Base-by-base conservation (phyloP, 352 stramenopile species). In the Thraustotheca clavata region DNA sequence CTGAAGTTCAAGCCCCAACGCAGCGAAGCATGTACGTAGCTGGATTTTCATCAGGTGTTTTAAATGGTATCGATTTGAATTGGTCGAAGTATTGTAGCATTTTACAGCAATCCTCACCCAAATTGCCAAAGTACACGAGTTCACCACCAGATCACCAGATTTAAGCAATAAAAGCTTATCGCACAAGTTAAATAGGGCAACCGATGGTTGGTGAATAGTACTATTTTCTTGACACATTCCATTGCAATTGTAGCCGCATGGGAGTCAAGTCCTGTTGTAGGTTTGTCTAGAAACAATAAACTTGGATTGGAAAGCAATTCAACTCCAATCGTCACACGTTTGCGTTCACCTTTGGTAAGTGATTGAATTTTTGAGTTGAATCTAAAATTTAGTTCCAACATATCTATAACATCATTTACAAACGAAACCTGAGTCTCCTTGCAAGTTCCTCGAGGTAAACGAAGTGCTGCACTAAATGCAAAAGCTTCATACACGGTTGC, bases 201-300 rank as follows among this genome's bases (percentile, higher is more conserved):
- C 24, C 70, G 76, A 40, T 67, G 81, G 61, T 82, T 83, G 84
- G 67, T 95, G 86, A 70, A 95, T 92, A 16, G 86, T 95, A 62
- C 80, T 32, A 92, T 74, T 22, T 76, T 69, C 26, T 69, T 55
- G 35, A 95, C 67, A 7, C 71, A 70, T 26, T 91, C 72, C 69
- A 98, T 96, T 4, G 98, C 85, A 47, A 80, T 80, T 26, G 88
- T 75, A 14, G 92, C 89, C n/a, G 90, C 87, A 5, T 79, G 88
- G 18, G 84, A 79, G 71, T 98, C 94, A 16, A 98, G 74, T 0
- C 90, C 89, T 9, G 76, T 94, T 0, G 92, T 98, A 1, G 94
- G 92, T 60, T 98, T 95, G 59, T 98, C 94, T 22, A 99, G 73
- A 27, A 99, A 86, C 34, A 99, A 67, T 32, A 98, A 73, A n/a